A percentile compares a stretch with the other conserved stretches of the same genome.
phyloP scores from a whole-genome alignment of 768 basidiomycete genomes.

The Psilocybe cyanescens region DNA sequence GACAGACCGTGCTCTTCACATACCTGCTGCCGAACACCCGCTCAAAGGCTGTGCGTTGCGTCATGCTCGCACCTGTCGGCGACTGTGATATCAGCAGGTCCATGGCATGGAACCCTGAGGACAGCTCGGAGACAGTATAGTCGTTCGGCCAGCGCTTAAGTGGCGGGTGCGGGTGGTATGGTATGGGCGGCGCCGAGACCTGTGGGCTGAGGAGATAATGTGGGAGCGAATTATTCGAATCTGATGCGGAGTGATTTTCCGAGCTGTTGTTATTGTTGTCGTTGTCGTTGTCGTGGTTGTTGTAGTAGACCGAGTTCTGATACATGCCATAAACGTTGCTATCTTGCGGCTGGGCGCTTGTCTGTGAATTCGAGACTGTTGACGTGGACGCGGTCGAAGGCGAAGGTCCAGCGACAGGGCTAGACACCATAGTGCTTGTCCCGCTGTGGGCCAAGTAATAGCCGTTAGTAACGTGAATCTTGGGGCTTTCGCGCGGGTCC shows the following conservation, averaged over 20 bases:
- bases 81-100: constrained; percentile 42
- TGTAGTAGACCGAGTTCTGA: constrained; percentile 22
- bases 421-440: constrained; percentile 22
- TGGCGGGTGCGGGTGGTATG: constrained; percentile 64
- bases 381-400: constrained; percentile 14
- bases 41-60: constrained; percentile 70
- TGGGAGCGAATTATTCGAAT: constrained; percentile 22
- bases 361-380: constrained; percentile 15
- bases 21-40: constrained; percentile 73
- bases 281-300: constrained; percentile 1
- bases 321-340: constrained; percentile 23
- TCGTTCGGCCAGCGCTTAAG: constrained; percentile 80
- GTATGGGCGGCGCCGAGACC: constrained; percentile 33
- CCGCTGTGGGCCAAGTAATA: constrained; percentile 35
- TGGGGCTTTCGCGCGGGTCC: constrained; percentile 25
- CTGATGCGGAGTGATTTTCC: constrained; percentile 12
- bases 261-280: not conserved
- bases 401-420: constrained; percentile 19
- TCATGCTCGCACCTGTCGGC: constrained; percentile 45
- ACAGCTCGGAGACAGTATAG: constrained; percentile 70
- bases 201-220: constrained; percentile 32
- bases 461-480: constrained; percentile 27
- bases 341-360: constrained; percentile 20
- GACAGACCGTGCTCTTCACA: constrained; percentile 75
- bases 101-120: constrained; percentile 60